phyloP scores from a whole-genome alignment of 2,329 filamentous ascomycete genomes.

The Cladosporium oxysporum region DNA sequence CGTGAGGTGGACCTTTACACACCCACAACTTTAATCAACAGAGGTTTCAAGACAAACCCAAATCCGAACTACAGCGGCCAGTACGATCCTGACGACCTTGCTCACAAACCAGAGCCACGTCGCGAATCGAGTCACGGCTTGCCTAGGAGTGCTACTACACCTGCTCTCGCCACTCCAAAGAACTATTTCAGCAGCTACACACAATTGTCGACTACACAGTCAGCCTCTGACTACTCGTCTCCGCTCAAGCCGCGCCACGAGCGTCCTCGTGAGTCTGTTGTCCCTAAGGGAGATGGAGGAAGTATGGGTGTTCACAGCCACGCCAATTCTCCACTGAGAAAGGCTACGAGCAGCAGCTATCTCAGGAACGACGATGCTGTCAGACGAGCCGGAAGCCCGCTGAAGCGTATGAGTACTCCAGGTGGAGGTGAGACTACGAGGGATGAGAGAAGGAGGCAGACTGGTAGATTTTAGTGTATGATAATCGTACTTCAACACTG shows the following conservation, averaged over 20 bases:
- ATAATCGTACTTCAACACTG: too few species aligned
- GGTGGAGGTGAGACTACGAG: slow-evolving; percentile 25
- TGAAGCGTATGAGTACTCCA: slow-evolving; percentile 48
- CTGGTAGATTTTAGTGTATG: slow-evolving; percentile 29
- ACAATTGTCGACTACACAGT: slow-evolving; percentile 41
- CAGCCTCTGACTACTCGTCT: slow-evolving; percentile 44
- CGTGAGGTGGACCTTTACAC: slow-evolving; percentile 63
- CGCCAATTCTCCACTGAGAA: slow-evolving; percentile 79
- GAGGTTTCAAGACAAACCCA: slow-evolving; percentile 76
- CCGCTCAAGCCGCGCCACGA: slow-evolving; percentile 49
- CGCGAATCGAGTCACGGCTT: slow-evolving; percentile 26
- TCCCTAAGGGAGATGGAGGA: slow-evolving; percentile 64
- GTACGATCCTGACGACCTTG: slow-evolving; percentile 64
- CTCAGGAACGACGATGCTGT: slow-evolving; percentile 35
- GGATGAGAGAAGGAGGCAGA: slow-evolving; percentile 30
- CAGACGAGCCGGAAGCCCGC: slow-evolving; percentile 41
- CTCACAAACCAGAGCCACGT: slow-evolving; percentile 25
- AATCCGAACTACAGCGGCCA: slow-evolving; percentile 74
- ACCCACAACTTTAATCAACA: slow-evolving; percentile 65
- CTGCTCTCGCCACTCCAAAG: slow-evolving; percentile 25
- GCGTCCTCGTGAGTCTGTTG: slow-evolving; percentile 53
- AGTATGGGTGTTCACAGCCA: slow-evolving; percentile 79
- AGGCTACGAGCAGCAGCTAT: slow-evolving; percentile 65
- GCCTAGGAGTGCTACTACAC: slow-evolving; percentile 18
- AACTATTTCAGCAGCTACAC: slow-evolving; percentile 37